Conservation (phyloP, 208 protist genomes). For the Trichomonas gallinae region DNA sequence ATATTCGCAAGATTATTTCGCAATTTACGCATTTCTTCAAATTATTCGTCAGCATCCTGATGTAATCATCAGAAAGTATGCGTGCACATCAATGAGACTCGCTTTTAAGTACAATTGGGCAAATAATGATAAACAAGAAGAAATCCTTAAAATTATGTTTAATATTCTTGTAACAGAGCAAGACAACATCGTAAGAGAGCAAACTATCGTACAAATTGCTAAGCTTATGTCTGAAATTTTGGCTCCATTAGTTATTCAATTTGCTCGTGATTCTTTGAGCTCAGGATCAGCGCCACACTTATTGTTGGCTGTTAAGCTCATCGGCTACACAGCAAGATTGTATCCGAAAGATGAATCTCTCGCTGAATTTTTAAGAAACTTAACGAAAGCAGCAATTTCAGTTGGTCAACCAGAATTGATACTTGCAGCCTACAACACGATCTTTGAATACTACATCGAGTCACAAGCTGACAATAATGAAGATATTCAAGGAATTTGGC, state of each 20-base stretch:
- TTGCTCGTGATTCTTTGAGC: neutral
- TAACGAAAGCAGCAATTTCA: neutral
- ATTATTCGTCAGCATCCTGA: neutral
- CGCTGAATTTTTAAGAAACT: neutral
- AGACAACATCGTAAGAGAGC: neutral
- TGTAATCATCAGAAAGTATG: neutral
- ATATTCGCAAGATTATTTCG: neutral
- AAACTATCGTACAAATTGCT: neutral
- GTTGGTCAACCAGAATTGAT: neutral
- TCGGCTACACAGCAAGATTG: neutral
- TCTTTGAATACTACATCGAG: neutral
- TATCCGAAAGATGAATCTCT: neutral
- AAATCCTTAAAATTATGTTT: neutral
- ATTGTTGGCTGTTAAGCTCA: neutral
- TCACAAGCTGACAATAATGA: neutral
- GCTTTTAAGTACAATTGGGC: neutral
- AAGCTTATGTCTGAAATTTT: neutral
- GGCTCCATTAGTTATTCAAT: neutral
- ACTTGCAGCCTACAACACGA: neutral
- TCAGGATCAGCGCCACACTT: neutral
- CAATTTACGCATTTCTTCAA: neutral
- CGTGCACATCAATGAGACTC: neutral
- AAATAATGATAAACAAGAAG: neutral
- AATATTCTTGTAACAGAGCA: neutral
- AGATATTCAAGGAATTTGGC: neutral